phyloP scores from a whole-genome alignment of 441 rosid species.

The Arabidopsis hybrid region DNA sequence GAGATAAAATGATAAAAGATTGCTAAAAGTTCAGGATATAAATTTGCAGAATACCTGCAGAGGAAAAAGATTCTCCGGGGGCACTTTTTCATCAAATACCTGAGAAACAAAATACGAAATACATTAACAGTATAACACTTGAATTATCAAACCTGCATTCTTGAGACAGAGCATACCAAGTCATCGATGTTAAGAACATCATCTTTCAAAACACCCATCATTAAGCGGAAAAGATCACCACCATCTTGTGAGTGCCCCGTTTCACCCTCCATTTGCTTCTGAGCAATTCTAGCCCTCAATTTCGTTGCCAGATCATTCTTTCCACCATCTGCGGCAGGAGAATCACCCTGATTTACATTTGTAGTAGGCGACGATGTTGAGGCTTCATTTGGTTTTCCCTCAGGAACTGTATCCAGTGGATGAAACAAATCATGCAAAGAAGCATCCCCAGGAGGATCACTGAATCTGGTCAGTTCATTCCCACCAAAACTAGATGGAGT shows the following conservation, averaged over 20 bases:
- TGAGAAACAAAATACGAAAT: slow-evolving; percentile 44
- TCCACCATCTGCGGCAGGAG: slow-evolving; percentile 64
- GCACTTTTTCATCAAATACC: slow-evolving; percentile 88
- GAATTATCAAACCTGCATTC: slow-evolving; percentile 17
- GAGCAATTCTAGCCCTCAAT: slow-evolving; percentile 92
- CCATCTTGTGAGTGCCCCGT: slow-evolving; percentile 80
- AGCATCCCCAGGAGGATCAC: slow-evolving; percentile 98
- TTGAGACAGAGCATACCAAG: slow-evolving; percentile 69
- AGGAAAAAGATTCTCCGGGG: slow-evolving; percentile 91
- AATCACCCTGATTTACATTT: slow-evolving; percentile 64
- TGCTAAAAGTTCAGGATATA: slow-evolving; percentile 7
- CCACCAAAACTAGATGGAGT: slow-evolving; percentile 60
- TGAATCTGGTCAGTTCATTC: slow-evolving; percentile 86
- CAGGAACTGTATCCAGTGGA: slow-evolving; percentile 65
- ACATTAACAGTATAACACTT: slow-evolving; percentile 24
- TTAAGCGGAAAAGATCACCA: slow-evolving; percentile 79
- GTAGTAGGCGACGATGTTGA: slow-evolving; percentile 75
- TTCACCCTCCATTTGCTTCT: slow-evolving; percentile 93
- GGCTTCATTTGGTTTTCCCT: slow-evolving; percentile 66
- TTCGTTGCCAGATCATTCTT: slow-evolving; percentile 91
- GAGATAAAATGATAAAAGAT: background rate
- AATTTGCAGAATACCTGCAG: slow-evolving; percentile 66
- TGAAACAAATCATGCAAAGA: slow-evolving; percentile 95
- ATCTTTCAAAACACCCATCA: slow-evolving; percentile 96
- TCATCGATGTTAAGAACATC: slow-evolving; percentile 93